Evolutionary conservation across 208 protist species (phyloP).

Genomic region (Borovskyia barvae): DNA sequence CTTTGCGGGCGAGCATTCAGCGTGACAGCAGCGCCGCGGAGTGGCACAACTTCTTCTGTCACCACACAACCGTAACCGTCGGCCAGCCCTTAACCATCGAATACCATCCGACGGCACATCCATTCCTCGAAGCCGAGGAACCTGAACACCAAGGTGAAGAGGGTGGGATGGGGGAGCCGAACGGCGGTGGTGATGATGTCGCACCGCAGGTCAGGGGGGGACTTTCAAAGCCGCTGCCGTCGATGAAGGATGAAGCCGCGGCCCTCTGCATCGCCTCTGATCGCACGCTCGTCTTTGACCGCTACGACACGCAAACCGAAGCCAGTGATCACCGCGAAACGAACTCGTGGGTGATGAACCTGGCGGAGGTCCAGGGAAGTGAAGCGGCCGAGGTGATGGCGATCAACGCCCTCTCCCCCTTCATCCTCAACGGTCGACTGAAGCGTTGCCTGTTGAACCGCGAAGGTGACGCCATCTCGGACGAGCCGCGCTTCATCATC

Average conservation of each 20-base stretch:
- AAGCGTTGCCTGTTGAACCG: constrained; percentile 83
- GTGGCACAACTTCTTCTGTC: constrained; percentile 83
- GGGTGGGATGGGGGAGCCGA: not conserved
- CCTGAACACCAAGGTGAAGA: not conserved
- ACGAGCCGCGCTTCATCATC: constrained; percentile 92
- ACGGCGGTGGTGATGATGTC: not conserved
- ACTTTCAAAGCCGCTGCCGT: not conserved
- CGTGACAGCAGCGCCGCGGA: constrained; percentile 36
- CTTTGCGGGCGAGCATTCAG: constrained; percentile 51
- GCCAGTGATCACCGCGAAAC: constrained; percentile 78
- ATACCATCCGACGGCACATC: constrained; percentile 41
- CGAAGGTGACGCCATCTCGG: constrained; percentile 45
- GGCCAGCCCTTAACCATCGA: constrained; percentile 68
- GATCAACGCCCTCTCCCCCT: constrained; percentile 97
- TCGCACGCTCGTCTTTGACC: constrained; percentile 71
- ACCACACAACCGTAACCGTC: constrained; percentile 74
- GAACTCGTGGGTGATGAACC: constrained; percentile 92
- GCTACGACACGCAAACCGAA: constrained; percentile 89
- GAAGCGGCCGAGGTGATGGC: constrained; percentile 95
- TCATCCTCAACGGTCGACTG: constrained; percentile 93
- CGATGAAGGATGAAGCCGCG: constrained; percentile 1
- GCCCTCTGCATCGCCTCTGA: constrained; percentile 8
- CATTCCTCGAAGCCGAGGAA: constrained; percentile 34
- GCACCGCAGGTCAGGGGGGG: too few species aligned
- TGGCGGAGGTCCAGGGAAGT: constrained; percentile 87